Base-by-base conservation (phyloP, 2,329 filamentous ascomycete genomes). In the Diaporthe vexans region DNA sequence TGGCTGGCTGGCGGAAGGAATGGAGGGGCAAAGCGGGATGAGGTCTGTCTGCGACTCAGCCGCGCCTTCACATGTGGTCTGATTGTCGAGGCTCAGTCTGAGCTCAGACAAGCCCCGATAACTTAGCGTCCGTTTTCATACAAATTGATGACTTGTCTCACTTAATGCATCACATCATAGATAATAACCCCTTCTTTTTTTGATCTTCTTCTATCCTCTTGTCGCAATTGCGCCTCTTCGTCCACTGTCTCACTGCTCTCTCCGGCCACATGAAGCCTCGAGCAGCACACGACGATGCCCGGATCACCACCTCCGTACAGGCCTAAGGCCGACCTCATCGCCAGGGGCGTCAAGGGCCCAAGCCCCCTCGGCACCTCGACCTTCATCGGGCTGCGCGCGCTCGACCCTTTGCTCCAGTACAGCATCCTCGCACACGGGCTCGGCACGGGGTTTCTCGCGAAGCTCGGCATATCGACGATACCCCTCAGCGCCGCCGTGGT, bases 401-500 rank as follows among this genome's bases (percentile, higher is more conserved):
- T 84, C 65, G 82, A 82, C 73, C 75, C 79, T 8, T 26, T 81
- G 21, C 79, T 83, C 2, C 82, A 84, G 75, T 81, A 81, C 73
- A 73, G 80, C 51, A 76, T 84, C 35, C 77, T 84, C 72, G 67
- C 79, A 72, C 68, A 76, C 71, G 75, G 80, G 86, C 76, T 82
- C 85, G 73, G 89, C 76, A 79, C 84, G 24, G 79, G 86, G 35
- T 79, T 90, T 54, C 84, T 91, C 76, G 79, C 85, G 70, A 80
- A 79, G 5, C 77, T 89, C 11, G 87, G 88, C 65, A 78, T 89
- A 54, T 79, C 80, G 15, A 81, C 83, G 10, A 80, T 89, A 33
- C 77, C 83, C n/a, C 82, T 86, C 21, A 80, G 84, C 21, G 80
- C 84, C 10, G 76, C 83, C n/a, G 78, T 83, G 58, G 84, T 83